Percentiles rank a stretch among this genome's conserved stretches.
Conservation (phyloP, 805 yeast genomes). For the Candida silvicultrix region DNA sequence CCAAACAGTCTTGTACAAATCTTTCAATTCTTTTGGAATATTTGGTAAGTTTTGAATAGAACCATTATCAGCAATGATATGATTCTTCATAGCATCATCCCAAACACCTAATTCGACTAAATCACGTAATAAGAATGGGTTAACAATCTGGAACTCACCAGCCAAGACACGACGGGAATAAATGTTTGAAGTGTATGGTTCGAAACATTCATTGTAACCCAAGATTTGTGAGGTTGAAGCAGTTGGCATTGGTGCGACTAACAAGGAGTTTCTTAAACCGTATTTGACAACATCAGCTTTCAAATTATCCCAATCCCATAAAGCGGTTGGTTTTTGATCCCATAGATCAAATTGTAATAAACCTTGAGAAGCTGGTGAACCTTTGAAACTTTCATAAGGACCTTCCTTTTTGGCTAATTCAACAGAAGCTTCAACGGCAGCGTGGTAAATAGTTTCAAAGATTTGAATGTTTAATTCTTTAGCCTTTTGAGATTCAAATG, state of each 20-base stretch:
- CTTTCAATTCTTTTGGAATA: conserved; percentile 71
- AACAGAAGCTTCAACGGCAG: conserved; percentile 78
- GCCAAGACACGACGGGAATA: conserved; percentile 87
- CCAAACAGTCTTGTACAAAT: conserved; percentile 93
- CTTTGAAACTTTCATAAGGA: conserved; percentile 63
- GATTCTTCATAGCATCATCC: conserved; percentile 73
- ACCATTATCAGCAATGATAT: conserved; percentile 72
- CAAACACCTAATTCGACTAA: conserved; percentile 78
- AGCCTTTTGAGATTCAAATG: conserved; percentile 83
- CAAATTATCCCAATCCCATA: conserved; percentile 82
- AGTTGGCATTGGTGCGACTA: conserved; percentile 96
- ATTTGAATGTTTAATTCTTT: conserved; percentile 71
- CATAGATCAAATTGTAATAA: conserved; percentile 82
- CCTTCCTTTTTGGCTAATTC: conserved; percentile 74
- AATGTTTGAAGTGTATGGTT: conserved; percentile 90
- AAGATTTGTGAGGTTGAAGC: conserved; percentile 95
- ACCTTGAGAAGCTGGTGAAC: conserved; percentile 91
- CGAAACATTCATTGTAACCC: conserved; percentile 93
- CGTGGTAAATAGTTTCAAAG: conserved; percentile 95
- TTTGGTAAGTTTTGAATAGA: conserved; percentile 72
- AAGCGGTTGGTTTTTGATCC: conserved; percentile 66
- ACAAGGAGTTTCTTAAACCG: conserved; percentile 82
- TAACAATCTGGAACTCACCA: conserved; percentile 92
- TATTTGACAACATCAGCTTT: conserved; percentile 50
- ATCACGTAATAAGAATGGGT: conserved; percentile 79